Conservation (phyloP, 2,329 filamentous ascomycete genomes). For the Clonostachys sp. region DNA sequence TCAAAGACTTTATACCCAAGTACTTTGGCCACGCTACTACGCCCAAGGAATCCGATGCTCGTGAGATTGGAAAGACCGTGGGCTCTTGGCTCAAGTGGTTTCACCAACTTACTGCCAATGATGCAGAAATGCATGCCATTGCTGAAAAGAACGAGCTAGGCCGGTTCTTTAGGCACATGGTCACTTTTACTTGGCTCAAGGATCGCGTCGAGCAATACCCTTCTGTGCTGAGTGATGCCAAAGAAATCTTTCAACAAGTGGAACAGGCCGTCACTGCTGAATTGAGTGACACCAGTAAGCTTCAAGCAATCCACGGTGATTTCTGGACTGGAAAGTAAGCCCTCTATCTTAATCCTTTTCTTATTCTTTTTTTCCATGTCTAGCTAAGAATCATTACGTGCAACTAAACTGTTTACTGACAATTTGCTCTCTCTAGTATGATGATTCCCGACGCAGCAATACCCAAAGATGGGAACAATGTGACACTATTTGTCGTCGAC, state of each 20-base stretch:
- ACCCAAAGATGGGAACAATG: slow-evolving; percentile 12
- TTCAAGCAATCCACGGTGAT: slow-evolving; percentile 49
- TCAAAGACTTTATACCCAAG: slow-evolving; percentile 43
- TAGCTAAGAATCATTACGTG: background rate
- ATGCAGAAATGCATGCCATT: slow-evolving; percentile 19
- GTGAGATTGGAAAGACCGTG: background rate
- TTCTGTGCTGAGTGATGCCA: background rate
- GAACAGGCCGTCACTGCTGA: background rate
- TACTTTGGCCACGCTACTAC: slow-evolving; percentile 14
- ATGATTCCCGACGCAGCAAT: slow-evolving; percentile 34
- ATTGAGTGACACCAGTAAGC: background rate
- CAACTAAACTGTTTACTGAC: background rate
- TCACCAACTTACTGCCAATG: slow-evolving; percentile 14
- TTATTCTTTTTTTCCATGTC: no score
- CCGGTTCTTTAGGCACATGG: slow-evolving; percentile 46
- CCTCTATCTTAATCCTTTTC: no score
- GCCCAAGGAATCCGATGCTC: background rate
- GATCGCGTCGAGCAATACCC: slow-evolving; percentile 13
- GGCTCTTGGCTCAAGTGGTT: background rate
- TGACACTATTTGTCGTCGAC: slow-evolving; percentile 46
- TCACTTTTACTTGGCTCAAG: slow-evolving; percentile 44
- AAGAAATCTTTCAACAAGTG: background rate
- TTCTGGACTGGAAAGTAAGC: slow-evolving; percentile 58
- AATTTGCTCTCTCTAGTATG: slow-evolving; percentile 25
- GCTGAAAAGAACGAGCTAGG: slow-evolving; percentile 26